Evolutionary conservation across 2,329 filamentous ascomycete species (phyloP).

Genomic region (Lachnellula occidentalis): DNA sequence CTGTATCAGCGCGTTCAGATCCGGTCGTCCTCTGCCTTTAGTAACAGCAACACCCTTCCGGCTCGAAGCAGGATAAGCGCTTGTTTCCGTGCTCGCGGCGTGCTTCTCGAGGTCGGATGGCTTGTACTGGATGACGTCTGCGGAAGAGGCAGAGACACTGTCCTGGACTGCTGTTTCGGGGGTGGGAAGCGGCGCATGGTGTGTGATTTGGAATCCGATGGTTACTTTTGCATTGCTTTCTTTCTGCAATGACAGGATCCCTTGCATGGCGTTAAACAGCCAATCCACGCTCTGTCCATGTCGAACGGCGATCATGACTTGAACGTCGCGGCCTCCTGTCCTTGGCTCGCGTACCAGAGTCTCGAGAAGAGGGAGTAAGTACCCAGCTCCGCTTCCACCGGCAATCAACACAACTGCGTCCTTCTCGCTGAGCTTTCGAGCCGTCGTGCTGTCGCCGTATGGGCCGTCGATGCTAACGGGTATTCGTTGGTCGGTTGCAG

Average conservation of each 20-base stretch:
- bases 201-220: slow-evolving; percentile 5
- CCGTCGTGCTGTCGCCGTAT: slow-evolving; percentile 5
- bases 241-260: not conserved
- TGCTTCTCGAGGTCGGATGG: not conserved
- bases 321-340: not conserved
- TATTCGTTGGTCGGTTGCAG: not conserved
- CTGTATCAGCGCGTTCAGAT: slow-evolving; percentile 3
- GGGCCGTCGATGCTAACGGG: slow-evolving; percentile 14
- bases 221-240: not conserved
- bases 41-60: not conserved
- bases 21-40: slow-evolving; percentile 3
- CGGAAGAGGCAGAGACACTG: not conserved
- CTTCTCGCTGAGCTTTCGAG: not conserved
- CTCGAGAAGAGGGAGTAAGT: slow-evolving; percentile 7
- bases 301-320: slow-evolving; percentile 1
- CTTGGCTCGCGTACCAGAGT: not conserved
- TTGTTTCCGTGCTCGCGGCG: not conserved
- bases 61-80: not conserved
- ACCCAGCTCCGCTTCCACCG: slow-evolving; percentile 10
- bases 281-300: not conserved
- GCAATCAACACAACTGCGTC: slow-evolving; percentile 11
- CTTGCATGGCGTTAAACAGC: not conserved
- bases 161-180: not conserved
- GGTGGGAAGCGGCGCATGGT: not conserved
- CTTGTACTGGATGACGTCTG: not conserved